Evolutionary conservation across 2,329 filamentous ascomycete species (phyloP), one percentile per base, ranked within the genome.

Genomic region (Colletotrichum ledebouriae): DNA sequence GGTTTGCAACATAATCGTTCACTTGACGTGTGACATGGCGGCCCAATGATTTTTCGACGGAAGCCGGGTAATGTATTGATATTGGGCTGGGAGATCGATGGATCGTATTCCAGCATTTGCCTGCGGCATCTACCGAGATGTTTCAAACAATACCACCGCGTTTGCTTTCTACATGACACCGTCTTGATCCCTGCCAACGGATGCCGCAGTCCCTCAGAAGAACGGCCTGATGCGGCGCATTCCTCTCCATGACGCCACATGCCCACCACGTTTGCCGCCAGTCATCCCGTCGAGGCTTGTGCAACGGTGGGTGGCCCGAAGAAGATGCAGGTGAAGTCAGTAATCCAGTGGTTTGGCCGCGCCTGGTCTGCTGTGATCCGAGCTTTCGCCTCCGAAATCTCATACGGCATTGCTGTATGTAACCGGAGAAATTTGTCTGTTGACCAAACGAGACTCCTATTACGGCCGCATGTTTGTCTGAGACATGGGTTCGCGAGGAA

Each of bases 1-100:
- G 61, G 66, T 34, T 34, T n/a, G 41, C 49, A 22, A 63, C 66
- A 66, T 66, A 58, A 69, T 69, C 61, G 33, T 55, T 55, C 49
- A 60, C 49, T 55, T 47, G 25, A 9, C 37, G 56, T 69, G 66
- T 15, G 34, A 69, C 49, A 56, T 50, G 41, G 20, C 17, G 22
- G 10, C 41, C 39, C 60, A 41, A 55, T 68, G 13, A 33, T 13
- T 50, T 33, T 33, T 20, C 46, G 25, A 55, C 25, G 17, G n/a
- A 39, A 39, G 42, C 41, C n/a, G 15, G 49, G 17, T 33, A 9
- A 55, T 46, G 47, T 33, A 37, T 29, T 50, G 20, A 60, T 60
- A 46, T 29, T 66, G 25, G 33, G 33, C 53, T 34, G 25, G 20
- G 25, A n/a, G 53, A 33, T 57, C 25, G 49, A 67, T 34, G 39